phyloP scores from a whole-genome alignment of 2,329 filamentous ascomycete genomes.

The Fusarium abutilonis region DNA sequence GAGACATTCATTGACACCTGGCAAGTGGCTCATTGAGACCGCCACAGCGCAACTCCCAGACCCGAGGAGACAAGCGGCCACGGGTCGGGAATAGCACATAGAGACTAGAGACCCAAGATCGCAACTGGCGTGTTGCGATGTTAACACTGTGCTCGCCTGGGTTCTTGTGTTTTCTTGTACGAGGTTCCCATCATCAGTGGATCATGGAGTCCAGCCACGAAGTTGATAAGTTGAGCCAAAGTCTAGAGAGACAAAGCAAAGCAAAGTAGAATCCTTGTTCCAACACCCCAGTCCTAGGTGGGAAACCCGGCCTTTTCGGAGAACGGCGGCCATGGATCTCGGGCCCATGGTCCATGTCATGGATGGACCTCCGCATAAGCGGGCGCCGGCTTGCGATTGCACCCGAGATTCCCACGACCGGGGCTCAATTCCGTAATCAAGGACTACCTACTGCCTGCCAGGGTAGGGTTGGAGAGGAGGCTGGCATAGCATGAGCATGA shows the following conservation, averaged over 20 bases:
- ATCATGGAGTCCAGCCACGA: conserved; percentile 34
- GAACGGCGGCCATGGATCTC: conserved; percentile 33
- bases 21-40: conserved; percentile 42
- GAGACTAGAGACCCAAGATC: conserved; percentile 12
- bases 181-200: conserved; percentile 37
- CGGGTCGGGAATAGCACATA: conserved; percentile 29
- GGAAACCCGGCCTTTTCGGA: conserved; percentile 38
- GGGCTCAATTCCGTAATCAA: conserved; percentile 36
- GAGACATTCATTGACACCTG: conserved; percentile 40
- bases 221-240: conserved; percentile 17
- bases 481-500: conserved; percentile 24
- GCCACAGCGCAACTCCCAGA: conserved; percentile 42
- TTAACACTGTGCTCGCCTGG: conserved; percentile 40
- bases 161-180: conserved; percentile 33
- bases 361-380: conserved; percentile 40
- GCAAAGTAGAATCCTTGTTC: conserved; percentile 27
- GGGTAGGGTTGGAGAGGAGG: conserved; percentile 23
- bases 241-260: conserved; percentile 9
- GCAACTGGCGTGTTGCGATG: conserved; percentile 9
- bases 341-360: conserved; percentile 23
- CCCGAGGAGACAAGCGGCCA: conserved; percentile 37
- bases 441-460: neutral
- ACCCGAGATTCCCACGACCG: conserved; percentile 37
- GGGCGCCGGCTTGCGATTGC: conserved; percentile 41
- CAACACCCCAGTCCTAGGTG: conserved; percentile 34